Conservation (phyloP, 2,329 filamentous ascomycete species). For the Verticillium nonalfalfae region DNA sequence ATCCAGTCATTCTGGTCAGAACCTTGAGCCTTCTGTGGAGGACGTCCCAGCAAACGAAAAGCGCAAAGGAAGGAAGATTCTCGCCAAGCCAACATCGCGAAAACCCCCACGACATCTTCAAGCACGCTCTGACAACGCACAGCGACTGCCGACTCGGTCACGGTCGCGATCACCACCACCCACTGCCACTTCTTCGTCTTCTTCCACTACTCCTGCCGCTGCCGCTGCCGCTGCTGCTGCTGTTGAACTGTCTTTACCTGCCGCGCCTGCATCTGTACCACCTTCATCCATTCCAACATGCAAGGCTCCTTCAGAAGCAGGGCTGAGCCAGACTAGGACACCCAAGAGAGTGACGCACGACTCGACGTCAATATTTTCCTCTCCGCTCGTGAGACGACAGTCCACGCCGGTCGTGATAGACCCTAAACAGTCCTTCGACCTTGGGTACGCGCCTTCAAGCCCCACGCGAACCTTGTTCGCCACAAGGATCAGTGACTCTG, state of each 20-base stretch:
- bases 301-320: background rate
- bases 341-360: background rate
- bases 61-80: background rate
- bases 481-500: background rate
- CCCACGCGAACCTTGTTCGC: constrained; percentile 1
- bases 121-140: background rate
- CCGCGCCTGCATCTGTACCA: background rate
- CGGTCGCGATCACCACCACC: too few species aligned
- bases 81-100: background rate
- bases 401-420: background rate
- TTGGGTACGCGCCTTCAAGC: background rate
- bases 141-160: background rate
- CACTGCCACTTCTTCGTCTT: background rate
- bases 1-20: background rate
- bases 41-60: background rate
- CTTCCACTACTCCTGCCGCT: background rate
- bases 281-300: background rate
- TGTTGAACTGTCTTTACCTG: background rate
- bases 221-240: background rate
- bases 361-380: background rate
- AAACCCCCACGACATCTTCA: background rate
- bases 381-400: background rate
- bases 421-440: background rate
- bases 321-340: background rate
- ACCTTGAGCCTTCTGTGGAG: background rate